A percentile compares a stretch with the other conserved stretches of the same genome.
Evolutionary conservation across 164 flowering plant genomes (phyloP).

Genomic region (Stephania cephalantha): DNA sequence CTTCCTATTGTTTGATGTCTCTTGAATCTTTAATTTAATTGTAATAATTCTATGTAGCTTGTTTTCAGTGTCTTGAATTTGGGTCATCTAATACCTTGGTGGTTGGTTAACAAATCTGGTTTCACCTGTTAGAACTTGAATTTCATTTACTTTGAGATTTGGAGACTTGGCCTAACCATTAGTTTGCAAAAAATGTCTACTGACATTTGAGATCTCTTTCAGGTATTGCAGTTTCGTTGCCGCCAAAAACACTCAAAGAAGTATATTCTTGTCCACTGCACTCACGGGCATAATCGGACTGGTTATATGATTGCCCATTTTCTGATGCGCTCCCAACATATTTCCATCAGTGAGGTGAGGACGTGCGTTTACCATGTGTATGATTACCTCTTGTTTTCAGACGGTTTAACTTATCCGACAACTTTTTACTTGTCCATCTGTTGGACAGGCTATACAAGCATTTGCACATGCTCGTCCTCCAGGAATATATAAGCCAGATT

Average conservation of each 20-base stretch:
- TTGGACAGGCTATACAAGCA: conserved; percentile 59
- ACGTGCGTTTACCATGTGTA: not conserved
- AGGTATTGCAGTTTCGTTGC: conserved; percentile 70
- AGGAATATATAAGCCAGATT: conserved; percentile 91
- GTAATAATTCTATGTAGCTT: too few species aligned
- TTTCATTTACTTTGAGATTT: not conserved
- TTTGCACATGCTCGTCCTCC: conserved; percentile 95
- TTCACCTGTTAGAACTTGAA: not conserved
- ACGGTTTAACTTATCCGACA: not conserved
- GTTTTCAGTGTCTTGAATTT: too few species aligned
- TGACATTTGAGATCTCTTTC: conserved; percentile 14
- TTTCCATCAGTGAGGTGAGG: conserved; percentile 75
- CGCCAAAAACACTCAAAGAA: conserved; percentile 74
- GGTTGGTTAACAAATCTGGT: not conserved
- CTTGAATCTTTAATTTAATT: too few species aligned
- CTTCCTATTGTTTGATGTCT: too few species aligned
- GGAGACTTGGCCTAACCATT: not conserved
- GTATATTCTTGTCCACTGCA: conserved; percentile 85
- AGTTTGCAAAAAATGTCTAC: too few species aligned
- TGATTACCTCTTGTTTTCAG: not conserved
- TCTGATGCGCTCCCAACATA: conserved; percentile 67
- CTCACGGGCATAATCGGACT: conserved; percentile 99
- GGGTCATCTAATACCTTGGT: not conserved
- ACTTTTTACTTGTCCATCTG: conserved; percentile 3
- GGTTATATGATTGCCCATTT: conserved; percentile 91